A percentile compares a stretch with the other conserved stretches of the same genome.
Conservation (phyloP, 257 asterid species). For the Salvia hispanica region DNA sequence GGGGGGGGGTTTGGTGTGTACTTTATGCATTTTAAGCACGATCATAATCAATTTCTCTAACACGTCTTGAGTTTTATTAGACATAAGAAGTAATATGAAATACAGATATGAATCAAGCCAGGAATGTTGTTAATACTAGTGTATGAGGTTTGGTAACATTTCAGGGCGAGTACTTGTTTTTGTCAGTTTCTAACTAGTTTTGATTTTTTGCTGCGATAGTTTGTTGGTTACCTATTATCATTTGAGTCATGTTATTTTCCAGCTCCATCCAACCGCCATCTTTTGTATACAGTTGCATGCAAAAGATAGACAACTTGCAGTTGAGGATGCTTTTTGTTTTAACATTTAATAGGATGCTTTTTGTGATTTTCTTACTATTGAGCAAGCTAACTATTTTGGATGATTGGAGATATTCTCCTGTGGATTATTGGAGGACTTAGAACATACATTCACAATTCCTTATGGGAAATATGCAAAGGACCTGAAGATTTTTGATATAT, state of each 20-base stretch:
- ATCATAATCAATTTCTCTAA: conserved; percentile 12
- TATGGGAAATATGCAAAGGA: neutral
- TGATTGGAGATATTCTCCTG: neutral
- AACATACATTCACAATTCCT: neutral
- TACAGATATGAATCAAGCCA: neutral
- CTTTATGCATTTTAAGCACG: neutral
- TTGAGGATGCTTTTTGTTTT: conserved; percentile 1
- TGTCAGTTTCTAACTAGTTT: neutral
- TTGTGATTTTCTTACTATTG: neutral
- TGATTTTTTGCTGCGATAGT: neutral
- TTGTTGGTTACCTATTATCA: neutral
- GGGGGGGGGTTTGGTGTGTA: neutral
- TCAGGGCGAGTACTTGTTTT: neutral
- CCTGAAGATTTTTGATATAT: neutral
- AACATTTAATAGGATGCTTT: neutral
- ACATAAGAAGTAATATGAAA: conserved; percentile 7
- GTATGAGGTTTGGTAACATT: neutral
- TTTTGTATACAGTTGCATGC: neutral
- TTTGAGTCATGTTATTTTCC: neutral
- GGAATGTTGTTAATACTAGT: neutral
- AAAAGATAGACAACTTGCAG: neutral
- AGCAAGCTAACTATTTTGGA: neutral
- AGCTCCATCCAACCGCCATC: neutral
- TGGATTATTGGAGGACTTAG: neutral
- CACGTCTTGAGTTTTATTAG: neutral